Percentiles rank a stretch among this genome's conserved stretches.
Conservation (phyloP, 768 basidiomycete genomes). For the Mycena galericulata region DNA sequence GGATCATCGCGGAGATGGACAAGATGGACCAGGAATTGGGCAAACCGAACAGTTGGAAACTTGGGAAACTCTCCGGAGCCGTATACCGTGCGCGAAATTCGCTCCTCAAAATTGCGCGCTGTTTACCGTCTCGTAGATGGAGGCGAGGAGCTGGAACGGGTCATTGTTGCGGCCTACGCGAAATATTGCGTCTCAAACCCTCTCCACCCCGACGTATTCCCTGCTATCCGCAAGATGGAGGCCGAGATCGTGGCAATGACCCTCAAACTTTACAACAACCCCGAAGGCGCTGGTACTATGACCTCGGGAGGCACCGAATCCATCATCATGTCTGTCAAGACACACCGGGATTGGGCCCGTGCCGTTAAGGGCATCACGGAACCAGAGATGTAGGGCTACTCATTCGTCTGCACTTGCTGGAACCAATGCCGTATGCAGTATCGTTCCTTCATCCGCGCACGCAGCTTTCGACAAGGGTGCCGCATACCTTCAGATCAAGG, state of each 20-base stretch:
- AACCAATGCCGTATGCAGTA: slow-evolving; percentile 54
- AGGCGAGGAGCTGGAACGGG: slow-evolving; percentile 80
- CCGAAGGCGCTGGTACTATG: slow-evolving; percentile 89
- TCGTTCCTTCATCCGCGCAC: slow-evolving; percentile 88
- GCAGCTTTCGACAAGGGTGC: slow-evolving; percentile 97
- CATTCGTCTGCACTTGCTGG: background rate
- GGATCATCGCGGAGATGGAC: slow-evolving; percentile 84
- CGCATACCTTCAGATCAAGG: slow-evolving; percentile 89
- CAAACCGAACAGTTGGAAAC: slow-evolving; percentile 64
- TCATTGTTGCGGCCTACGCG: slow-evolving; percentile 85
- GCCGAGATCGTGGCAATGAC: slow-evolving; percentile 94
- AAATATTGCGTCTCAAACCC: slow-evolving; percentile 91
- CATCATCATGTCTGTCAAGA: slow-evolving; percentile 95
- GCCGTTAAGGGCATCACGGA: slow-evolving; percentile 87
- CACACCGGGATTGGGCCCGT: slow-evolving; percentile 92
- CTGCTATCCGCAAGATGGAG: slow-evolving; percentile 96
- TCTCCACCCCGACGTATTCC: slow-evolving; percentile 94
- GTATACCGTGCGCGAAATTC: slow-evolving; percentile 76
- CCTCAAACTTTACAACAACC: slow-evolving; percentile 85
- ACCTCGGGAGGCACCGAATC: slow-evolving; percentile 97
- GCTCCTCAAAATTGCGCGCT: slow-evolving; percentile 7
- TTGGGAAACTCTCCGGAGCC: slow-evolving; percentile 85
- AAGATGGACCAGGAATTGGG: slow-evolving; percentile 76
- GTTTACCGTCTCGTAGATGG: slow-evolving; percentile 68
- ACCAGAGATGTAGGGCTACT: slow-evolving; percentile 85